phyloP scores from a whole-genome alignment of 2,329 filamentous ascomycete genomes.

The Simplicillium aogashimaense region DNA sequence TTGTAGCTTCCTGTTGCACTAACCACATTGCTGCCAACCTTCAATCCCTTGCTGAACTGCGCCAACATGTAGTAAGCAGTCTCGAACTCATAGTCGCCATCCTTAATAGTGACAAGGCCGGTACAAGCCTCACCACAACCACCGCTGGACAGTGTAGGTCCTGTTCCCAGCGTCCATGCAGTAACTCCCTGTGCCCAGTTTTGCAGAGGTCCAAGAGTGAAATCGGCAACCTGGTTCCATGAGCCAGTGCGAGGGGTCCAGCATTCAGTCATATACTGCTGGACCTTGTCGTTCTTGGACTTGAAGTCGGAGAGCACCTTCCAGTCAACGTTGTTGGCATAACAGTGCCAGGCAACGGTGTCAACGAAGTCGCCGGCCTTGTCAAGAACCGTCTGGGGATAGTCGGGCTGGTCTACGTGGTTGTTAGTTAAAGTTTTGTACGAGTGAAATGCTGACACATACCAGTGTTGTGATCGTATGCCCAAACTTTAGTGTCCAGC shows the following conservation, averaged over 20 bases:
- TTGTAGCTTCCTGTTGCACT: conserved; percentile 28
- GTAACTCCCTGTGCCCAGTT: conserved; percentile 32
- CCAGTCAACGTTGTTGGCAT: conserved; percentile 23
- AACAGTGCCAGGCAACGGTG: conserved; percentile 29
- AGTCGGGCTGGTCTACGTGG: conserved; percentile 17
- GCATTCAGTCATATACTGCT: conserved; percentile 41
- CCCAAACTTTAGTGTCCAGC: conserved; percentile 6
- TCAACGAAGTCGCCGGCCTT: conserved; percentile 19
- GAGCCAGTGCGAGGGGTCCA: conserved; percentile 22
- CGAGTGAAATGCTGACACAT: conserved; percentile 1
- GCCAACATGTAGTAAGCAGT: conserved; percentile 42
- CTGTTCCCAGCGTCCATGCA: conserved; percentile 35
- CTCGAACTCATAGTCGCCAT: conserved; percentile 29
- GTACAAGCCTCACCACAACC: conserved; percentile 26
- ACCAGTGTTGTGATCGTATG: conserved; percentile 20
- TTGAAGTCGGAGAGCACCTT: conserved; percentile 25
- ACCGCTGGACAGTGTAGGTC: conserved; percentile 26
- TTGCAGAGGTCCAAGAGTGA: conserved; percentile 37
- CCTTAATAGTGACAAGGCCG: conserved; percentile 46
- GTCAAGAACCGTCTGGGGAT: conserved; percentile 25
- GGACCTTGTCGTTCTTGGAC: conserved; percentile 20
- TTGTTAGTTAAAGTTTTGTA: background rate
- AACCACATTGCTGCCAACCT: conserved; percentile 29
- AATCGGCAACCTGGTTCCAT: conserved; percentile 27
- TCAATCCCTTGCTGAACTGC: conserved; percentile 38